Evolutionary conservation across 1,139 yeast genomes (phyloP), one percentile per base, ranked within the genome.

Genomic region (Magnusiomyces suaveolens): DNA sequence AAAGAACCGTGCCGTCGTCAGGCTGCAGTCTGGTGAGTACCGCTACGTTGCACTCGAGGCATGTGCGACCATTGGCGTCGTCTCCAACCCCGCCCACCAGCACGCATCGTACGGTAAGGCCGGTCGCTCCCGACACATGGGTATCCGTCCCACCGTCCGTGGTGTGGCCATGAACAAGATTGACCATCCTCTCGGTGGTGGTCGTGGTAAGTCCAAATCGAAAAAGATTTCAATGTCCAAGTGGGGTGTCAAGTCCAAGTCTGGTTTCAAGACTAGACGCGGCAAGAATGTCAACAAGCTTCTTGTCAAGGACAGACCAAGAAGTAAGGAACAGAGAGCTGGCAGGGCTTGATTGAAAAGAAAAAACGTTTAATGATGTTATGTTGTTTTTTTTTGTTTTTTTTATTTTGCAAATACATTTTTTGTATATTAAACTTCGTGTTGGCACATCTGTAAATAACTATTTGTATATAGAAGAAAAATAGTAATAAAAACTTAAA

Each of bases 131-230:
- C 84, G 99, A 70, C 85, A 89, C 77, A 75, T 87, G 68, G 98
- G 98, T 61, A 83, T 84, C 65, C 83, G 98, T 71, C 98, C 99
- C 39, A 81, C 85, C 54, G 96, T 89, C 43, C 86, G 99, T 77
- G 99, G 99, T 80, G 88, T 89, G 63, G 98, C 98, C 53, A 88
- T 88, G 96, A 92, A 92, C 73, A 94, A 95, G 59, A 82, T 83
- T 68, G 97, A 92, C 72, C 99, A 92, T 76, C 99, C 99, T 62
- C 94, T 89, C 67, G 99, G 99, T 78, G 99, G 99, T 84, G 99
- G 99, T 75, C 85, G 98, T 79, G 99, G 99, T 80, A 94, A 92
- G 72, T 87, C 96, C 57, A 92, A 94, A 82, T 87, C 96, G 60
- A 90, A 90, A 73, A 90, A 88, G 75, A 79, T 86, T 54, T 87